These are phyloP conservation scores for Mitragyna speciosa DNA, from an alignment of 257 asterid genomes.

Conservation along the genomic window DNA sequence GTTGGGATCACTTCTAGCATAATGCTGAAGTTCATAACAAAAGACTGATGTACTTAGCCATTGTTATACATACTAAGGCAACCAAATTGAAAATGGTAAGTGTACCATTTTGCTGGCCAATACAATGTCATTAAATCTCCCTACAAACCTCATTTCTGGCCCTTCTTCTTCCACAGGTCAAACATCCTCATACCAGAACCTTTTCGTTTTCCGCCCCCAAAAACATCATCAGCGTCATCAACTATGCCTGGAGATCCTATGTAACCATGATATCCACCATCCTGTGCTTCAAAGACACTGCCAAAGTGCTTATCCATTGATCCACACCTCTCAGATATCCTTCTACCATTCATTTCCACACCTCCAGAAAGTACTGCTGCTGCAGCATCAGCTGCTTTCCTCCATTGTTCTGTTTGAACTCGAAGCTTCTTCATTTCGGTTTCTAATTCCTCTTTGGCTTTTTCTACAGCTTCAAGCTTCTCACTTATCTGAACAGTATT, in stretches of 20 bases:
- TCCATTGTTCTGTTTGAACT: constrained; percentile 93
- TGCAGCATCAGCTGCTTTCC: constrained; percentile 98
- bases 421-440: constrained; percentile 81
- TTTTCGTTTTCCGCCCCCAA: constrained; percentile 67
- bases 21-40: constrained; percentile 6
- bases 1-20: constrained; percentile 2
- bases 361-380: constrained; percentile 76
- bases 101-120: constrained; percentile 31
- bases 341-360: constrained; percentile 56
- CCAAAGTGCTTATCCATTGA: constrained; percentile 81
- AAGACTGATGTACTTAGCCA: background rate
- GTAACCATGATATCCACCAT: constrained; percentile 41
- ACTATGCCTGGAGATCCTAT: constrained; percentile 62
- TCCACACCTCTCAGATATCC: constrained; percentile 85
- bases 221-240: constrained; percentile 56
- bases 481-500: constrained; percentile 31
- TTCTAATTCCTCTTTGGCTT: constrained; percentile 58
- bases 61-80: background rate
- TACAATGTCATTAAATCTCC: background rate
- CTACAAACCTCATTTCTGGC: constrained; percentile 40
- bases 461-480: constrained; percentile 55
- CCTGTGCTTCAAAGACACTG: constrained; percentile 37
- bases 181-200: constrained; percentile 74
- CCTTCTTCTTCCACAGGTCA: constrained; percentile 90
- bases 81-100: constrained; percentile 37